Percentiles rank a stretch among this genome's conserved stretches.
Conservation (phyloP, 257 asterid genomes). For the Penstemon newberryi region DNA sequence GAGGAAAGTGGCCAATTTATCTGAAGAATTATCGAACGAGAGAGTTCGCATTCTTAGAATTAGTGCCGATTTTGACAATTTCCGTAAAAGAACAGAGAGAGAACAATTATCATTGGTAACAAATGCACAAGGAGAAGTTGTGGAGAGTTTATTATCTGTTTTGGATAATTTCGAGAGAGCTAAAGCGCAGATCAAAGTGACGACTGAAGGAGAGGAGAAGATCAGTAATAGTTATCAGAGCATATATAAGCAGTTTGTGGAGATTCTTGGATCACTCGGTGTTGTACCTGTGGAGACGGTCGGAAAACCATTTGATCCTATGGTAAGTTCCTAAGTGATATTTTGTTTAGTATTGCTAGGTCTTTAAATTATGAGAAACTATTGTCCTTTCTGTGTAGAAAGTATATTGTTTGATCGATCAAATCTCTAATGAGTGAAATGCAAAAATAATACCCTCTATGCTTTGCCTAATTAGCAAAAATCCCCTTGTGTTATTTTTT, state of each 20-base stretch:
- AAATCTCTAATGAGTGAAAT: not conserved
- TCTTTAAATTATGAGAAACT: conserved; percentile 16
- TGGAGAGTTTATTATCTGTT: conserved; percentile 65
- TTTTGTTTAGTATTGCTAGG: conserved; percentile 9
- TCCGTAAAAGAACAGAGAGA: conserved; percentile 78
- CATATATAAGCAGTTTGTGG: conserved; percentile 80
- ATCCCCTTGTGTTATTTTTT: no score
- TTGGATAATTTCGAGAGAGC: conserved; percentile 87
- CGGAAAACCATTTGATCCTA: conserved; percentile 82
- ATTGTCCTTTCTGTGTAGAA: conserved; percentile 7
- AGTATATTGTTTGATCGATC: not conserved
- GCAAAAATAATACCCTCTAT: not conserved
- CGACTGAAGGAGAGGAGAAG: conserved; percentile 74
- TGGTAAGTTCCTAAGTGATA: conserved; percentile 46
- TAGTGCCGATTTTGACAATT: conserved; percentile 87
- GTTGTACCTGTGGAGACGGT: conserved; percentile 69
- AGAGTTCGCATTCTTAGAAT: conserved; percentile 71
- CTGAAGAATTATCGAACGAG: conserved; percentile 63
- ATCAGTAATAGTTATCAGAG: conserved; percentile 72
- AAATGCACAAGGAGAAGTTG: conserved; percentile 78
- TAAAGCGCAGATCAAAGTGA: conserved; percentile 67
- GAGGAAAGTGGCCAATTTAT: conserved; percentile 49
- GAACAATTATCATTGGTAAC: conserved; percentile 63
- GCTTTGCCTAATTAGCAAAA: not conserved
- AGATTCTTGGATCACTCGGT: conserved; percentile 75